Evolutionary conservation across 495 filamentous ascomycete species (phyloP).

Genomic region (Penicillium paxilli): DNA sequence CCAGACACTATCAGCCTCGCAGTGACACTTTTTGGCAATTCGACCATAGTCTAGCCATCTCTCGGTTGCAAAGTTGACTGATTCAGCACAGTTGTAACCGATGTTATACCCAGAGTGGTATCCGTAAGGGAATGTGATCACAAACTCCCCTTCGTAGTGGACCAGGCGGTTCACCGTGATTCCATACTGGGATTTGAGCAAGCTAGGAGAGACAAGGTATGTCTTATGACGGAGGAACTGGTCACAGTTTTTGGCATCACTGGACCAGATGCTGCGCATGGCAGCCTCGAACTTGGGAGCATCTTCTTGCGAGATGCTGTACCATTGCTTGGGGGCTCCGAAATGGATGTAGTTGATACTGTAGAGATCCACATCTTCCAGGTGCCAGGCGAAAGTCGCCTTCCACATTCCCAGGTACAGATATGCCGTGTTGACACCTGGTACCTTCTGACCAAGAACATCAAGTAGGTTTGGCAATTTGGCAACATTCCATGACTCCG

Average conservation of each 20-base stretch:
- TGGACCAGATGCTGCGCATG: slow-evolving; percentile 95
- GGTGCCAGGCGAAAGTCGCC: slow-evolving; percentile 97
- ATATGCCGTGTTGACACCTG: slow-evolving; percentile 98
- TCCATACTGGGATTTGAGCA: slow-evolving; percentile 81
- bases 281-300: slow-evolving; percentile 91
- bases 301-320: slow-evolving; percentile 96
- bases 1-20: slow-evolving; percentile 96
- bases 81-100: slow-evolving; percentile 98
- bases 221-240: slow-evolving; percentile 98
- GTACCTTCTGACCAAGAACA: slow-evolving; percentile 90
- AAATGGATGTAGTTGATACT: slow-evolving; percentile 99
- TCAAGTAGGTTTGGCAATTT: slow-evolving; percentile 92
- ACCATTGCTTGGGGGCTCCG: slow-evolving; percentile 98
- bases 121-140: slow-evolving; percentile 97
- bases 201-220: slow-evolving; percentile 91
- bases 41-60: slow-evolving; percentile 93
- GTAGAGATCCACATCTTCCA: slow-evolving; percentile 98
- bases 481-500: slow-evolving; percentile 89
- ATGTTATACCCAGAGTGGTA: slow-evolving; percentile 99
- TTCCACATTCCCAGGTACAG: slow-evolving; percentile 99
- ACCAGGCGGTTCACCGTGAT: slow-evolving; percentile 95
- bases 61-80: slow-evolving; percentile 96
- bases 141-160: slow-evolving; percentile 97
- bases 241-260: slow-evolving; percentile 93
- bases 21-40: slow-evolving; percentile 96